Evolutionary conservation across 2,329 filamentous ascomycete genomes (phyloP).

Genomic region (Fusarium miscanthi): DNA sequence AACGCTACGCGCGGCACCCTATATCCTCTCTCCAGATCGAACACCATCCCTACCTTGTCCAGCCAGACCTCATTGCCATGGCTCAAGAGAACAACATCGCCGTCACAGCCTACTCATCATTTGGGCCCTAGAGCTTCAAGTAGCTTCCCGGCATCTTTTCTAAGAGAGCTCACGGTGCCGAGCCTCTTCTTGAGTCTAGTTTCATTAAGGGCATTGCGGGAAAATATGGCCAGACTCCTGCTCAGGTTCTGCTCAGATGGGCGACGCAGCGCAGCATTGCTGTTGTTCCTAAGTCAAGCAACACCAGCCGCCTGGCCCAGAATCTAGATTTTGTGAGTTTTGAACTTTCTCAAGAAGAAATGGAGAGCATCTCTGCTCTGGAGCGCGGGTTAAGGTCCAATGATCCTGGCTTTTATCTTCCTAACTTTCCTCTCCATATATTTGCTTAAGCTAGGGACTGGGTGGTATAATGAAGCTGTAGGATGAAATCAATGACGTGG

Average conservation of each 20-base stretch:
- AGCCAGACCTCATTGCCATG: constrained; percentile 65
- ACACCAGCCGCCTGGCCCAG: constrained; percentile 59
- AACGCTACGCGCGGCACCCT: constrained; percentile 66
- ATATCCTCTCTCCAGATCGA: constrained; percentile 72
- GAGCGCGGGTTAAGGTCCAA: constrained; percentile 70
- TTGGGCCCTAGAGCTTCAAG: constrained; percentile 65
- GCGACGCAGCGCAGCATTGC: constrained; percentile 72
- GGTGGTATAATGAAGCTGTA: neutral
- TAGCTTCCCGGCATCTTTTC: constrained; percentile 46
- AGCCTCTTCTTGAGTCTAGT: constrained; percentile 47
- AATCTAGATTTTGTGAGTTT: constrained; percentile 69
- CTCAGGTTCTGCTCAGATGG: constrained; percentile 75
- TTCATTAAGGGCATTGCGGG: constrained; percentile 62
- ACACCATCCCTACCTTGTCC: constrained; percentile 75
- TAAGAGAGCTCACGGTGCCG: constrained; percentile 42
- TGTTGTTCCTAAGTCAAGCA: constrained; percentile 73
- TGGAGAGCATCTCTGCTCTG: constrained; percentile 65
- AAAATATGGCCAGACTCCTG: constrained; percentile 68
- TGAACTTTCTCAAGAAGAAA: constrained; percentile 64
- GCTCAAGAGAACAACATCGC: constrained; percentile 67
- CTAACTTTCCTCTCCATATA: constrained; percentile 61
- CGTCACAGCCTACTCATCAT: constrained; percentile 74
- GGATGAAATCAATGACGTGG: constrained; percentile 1
- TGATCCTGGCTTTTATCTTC: constrained; percentile 54
- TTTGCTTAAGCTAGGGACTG: constrained; percentile 52